Conservation (phyloP, 306 rosid genomes). For the Morella rubra region DNA sequence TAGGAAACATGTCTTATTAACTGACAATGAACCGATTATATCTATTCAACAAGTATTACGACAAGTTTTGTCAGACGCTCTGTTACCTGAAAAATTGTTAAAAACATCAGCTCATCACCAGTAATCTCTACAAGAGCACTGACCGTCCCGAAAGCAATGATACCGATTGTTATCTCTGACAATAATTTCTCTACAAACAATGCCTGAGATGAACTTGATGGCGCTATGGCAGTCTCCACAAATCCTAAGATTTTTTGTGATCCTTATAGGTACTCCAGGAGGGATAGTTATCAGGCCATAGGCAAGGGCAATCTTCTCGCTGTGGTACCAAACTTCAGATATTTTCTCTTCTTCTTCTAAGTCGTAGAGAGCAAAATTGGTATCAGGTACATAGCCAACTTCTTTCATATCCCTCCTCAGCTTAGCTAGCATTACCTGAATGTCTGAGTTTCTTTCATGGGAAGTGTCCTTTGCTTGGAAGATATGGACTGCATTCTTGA, state of each 20-base stretch:
- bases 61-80: not conserved
- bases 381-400: constrained; percentile 66
- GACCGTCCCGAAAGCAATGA: constrained; percentile 59
- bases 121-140: constrained; percentile 66
- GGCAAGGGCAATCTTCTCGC: constrained; percentile 81
- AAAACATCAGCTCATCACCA: constrained; percentile 41
- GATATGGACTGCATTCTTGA: constrained; percentile 58
- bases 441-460: constrained; percentile 63
- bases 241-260: constrained; percentile 61
- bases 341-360: constrained; percentile 75
- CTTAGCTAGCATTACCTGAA: constrained; percentile 64
- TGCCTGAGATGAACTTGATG: constrained; percentile 54
- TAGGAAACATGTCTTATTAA: too few species aligned
- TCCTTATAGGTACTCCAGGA: constrained; percentile 55
- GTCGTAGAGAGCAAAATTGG: constrained; percentile 68
- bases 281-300: constrained; percentile 80
- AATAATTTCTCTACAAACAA: constrained; percentile 62
- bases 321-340: constrained; percentile 78
- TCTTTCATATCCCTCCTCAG: constrained; percentile 58
- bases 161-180: constrained; percentile 73
- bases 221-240: constrained; percentile 49
- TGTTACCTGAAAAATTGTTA: not conserved
- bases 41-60: too few species aligned
- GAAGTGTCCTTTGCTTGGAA: constrained; percentile 78
- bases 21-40: too few species aligned